Conservation (phyloP, 805 yeast genomes). For the Pichia deserticola region DNA sequence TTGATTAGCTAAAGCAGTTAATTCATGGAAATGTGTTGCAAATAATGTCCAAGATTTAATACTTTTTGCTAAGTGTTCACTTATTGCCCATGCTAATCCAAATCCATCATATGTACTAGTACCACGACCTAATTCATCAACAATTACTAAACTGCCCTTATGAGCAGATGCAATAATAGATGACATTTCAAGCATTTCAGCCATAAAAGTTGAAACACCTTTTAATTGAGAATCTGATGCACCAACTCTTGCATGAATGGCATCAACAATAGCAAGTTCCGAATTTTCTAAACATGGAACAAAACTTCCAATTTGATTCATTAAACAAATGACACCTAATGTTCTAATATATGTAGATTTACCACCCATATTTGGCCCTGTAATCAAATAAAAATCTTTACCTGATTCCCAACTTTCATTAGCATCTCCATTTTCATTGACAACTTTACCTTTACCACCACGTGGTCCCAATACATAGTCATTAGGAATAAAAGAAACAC, state of each 20-base stretch:
- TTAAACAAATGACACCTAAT: conserved; percentile 74
- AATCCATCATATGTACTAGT: conserved; percentile 95
- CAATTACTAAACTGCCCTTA: conserved; percentile 68
- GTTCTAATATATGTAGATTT: conserved; percentile 90
- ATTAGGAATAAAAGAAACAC: conserved; percentile 82
- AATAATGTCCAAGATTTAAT: conserved; percentile 76
- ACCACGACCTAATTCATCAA: conserved; percentile 95
- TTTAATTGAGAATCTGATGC: conserved; percentile 97
- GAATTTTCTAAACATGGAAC: conserved; percentile 72
- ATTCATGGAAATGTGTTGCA: conserved; percentile 97
- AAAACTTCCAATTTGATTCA: conserved; percentile 88
- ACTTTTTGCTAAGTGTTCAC: conserved; percentile 69
- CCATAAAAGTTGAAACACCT: conserved; percentile 94
- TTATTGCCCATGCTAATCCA: conserved; percentile 95
- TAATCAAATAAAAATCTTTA: conserved; percentile 74
- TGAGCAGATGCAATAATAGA: conserved; percentile 78
- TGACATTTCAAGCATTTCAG: conserved; percentile 93
- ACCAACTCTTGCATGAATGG: conserved; percentile 93
- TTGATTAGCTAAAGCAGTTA: conserved; percentile 68
- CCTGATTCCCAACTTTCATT: conserved; percentile 11
- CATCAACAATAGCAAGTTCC: conserved; percentile 78
- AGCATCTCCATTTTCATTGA: not conserved
- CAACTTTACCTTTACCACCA: not conserved
- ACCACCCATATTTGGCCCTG: conserved; percentile 98
- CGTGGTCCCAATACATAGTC: conserved; percentile 51